phyloP scores from a whole-genome alignment of 176 grass and related monocot genomes.

The Aegilops speltoides region DNA sequence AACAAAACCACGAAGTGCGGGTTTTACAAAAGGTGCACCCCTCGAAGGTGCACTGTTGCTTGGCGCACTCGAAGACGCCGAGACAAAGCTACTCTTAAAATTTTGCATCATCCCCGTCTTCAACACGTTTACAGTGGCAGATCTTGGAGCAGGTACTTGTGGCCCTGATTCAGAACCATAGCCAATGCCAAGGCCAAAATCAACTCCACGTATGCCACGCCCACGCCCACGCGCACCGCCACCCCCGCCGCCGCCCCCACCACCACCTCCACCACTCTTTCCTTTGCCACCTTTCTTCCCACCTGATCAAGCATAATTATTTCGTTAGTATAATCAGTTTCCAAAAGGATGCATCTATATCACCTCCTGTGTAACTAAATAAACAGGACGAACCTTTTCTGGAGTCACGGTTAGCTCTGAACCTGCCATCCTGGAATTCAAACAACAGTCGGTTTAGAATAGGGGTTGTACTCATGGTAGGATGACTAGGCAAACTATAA shows the following conservation, averaged over 20 bases:
- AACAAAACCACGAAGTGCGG: slow-evolving; percentile 83
- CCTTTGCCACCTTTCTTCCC: slow-evolving; percentile 86
- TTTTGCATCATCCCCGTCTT: slow-evolving; percentile 87
- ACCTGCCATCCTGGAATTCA: slow-evolving; percentile 85
- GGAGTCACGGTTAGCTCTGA: slow-evolving; percentile 82
- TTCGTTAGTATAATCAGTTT: slow-evolving; percentile 19
- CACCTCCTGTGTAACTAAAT: slow-evolving; percentile 15
- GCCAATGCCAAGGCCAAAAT: slow-evolving; percentile 93
- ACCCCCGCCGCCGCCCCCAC: slow-evolving; percentile 34
- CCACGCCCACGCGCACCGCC: slow-evolving; percentile 32
- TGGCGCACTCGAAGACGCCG: slow-evolving; percentile 55
- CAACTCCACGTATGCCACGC: slow-evolving; percentile 92
- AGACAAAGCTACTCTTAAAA: slow-evolving; percentile 90
- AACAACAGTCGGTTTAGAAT: slow-evolving; percentile 11
- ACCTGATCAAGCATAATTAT: slow-evolving; percentile 43
- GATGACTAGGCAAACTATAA: not conserved
- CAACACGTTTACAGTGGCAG: slow-evolving; percentile 56
- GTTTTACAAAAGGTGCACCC: slow-evolving; percentile 35
- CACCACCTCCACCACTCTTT: slow-evolving; percentile 42
- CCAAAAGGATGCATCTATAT: not conserved
- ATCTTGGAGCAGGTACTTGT: slow-evolving; percentile 58
- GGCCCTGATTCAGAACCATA: slow-evolving; percentile 69
- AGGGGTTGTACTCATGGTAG: not conserved
- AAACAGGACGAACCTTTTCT: slow-evolving; percentile 68
- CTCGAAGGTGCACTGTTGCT: slow-evolving; percentile 28